These are phyloP conservation scores for Trichoderma pleuroti DNA, from an alignment of 2,329 filamentous ascomycete genomes.

Conservation along the genomic window DNA sequence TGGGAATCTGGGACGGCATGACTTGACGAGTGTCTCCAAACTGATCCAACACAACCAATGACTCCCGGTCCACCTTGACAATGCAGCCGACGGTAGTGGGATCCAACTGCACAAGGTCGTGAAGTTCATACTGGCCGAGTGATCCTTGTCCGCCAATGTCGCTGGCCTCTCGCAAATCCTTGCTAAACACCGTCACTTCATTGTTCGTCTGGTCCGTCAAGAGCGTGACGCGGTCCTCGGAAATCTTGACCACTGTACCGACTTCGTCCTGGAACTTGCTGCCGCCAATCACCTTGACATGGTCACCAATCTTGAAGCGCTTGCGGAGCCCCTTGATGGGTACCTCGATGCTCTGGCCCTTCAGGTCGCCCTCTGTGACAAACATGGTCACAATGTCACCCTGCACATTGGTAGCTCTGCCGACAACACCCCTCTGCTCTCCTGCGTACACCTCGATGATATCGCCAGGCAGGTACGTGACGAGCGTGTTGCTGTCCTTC, in stretches of 20 bases:
- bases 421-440: constrained; percentile 87
- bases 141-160: constrained; percentile 84
- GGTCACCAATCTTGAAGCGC: constrained; percentile 87
- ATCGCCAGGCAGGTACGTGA: constrained; percentile 87
- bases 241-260: constrained; percentile 93
- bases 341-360: constrained; percentile 83
- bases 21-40: constrained; percentile 77
- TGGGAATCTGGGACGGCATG: constrained; percentile 87
- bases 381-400: constrained; percentile 88
- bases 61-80: constrained; percentile 92
- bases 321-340: constrained; percentile 91
- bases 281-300: constrained; percentile 97
- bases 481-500: constrained; percentile 75
- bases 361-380: constrained; percentile 77
- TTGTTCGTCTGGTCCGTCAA: constrained; percentile 88
- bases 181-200: constrained; percentile 97
- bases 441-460: constrained; percentile 95
- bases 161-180: constrained; percentile 87
- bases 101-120: constrained; percentile 92
- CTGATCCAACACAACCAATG: constrained; percentile 84
- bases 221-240: constrained; percentile 86
- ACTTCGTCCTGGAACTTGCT: constrained; percentile 94
- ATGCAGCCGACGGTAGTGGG: constrained; percentile 88
- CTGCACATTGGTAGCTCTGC: constrained; percentile 79
- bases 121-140: constrained; percentile 84